A percentile compares a stretch with the other conserved stretches of the same genome.
These are phyloP conservation scores for Paecilomyces sp. DNA, from an alignment of 2,329 filamentous ascomycete species.

Conservation along the genomic window DNA sequence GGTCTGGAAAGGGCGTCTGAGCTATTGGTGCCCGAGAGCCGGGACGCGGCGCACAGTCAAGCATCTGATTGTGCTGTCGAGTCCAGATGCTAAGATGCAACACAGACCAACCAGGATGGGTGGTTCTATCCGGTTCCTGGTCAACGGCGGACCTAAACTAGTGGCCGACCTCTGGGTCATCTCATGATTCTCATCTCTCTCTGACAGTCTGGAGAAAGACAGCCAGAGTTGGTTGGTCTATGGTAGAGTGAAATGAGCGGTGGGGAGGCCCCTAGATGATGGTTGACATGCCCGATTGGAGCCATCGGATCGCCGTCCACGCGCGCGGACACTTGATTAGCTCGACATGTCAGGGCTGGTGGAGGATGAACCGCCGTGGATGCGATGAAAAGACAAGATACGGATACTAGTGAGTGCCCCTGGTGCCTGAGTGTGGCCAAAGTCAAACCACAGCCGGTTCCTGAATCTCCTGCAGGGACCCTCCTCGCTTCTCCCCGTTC, in stretches of 20 bases:
- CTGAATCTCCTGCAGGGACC: background rate
- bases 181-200: background rate
- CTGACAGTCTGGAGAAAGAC: background rate
- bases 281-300: background rate
- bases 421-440: background rate
- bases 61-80: background rate
- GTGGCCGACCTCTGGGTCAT: background rate
- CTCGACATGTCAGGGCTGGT: background rate
- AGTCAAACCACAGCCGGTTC: background rate
- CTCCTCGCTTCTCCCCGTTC: background rate
- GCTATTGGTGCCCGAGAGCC: background rate
- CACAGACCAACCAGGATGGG: background rate
- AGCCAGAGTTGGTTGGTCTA: no score
- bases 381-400: background rate
- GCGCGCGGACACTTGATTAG: background rate
- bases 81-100: background rate
- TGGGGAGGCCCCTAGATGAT: background rate
- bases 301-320: background rate
- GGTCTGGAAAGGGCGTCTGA: background rate
- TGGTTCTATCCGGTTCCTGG: background rate
- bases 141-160: background rate
- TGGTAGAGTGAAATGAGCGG: background rate
- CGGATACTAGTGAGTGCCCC: background rate
- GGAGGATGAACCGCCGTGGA: background rate
- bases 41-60: background rate